Percentiles rank a stretch among this genome's conserved stretches.
phyloP scores from a whole-genome alignment of 2,329 filamentous ascomycete genomes.

The Fusarium haematococcum region DNA sequence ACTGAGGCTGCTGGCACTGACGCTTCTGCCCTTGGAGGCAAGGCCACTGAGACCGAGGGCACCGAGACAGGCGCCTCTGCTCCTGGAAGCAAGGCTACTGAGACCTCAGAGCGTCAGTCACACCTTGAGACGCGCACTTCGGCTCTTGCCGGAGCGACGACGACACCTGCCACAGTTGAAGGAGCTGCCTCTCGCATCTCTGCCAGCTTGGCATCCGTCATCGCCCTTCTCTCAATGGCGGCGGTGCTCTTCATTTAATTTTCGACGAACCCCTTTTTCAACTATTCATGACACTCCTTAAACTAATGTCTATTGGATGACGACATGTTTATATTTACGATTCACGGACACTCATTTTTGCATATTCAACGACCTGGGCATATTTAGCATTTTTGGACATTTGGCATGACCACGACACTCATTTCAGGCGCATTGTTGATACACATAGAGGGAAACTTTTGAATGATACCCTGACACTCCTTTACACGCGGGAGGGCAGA shows the following conservation, averaged over 20 bases:
- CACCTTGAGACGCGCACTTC: conserved; percentile 39
- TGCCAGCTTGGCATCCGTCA: conserved; percentile 25
- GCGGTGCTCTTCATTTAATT: conserved; percentile 38
- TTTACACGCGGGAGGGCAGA: conserved; percentile 22
- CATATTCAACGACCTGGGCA: conserved; percentile 1
- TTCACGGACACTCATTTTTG: conserved; percentile 37
- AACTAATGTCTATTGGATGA: conserved; percentile 34
- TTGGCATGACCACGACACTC: conserved; percentile 39
- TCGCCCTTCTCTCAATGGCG: conserved; percentile 37
- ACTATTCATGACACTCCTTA: conserved; percentile 44
- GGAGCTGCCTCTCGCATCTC: conserved; percentile 37
- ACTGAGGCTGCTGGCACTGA: neutral
- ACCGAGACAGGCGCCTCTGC: conserved; percentile 10
- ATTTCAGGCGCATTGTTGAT: conserved; percentile 37
- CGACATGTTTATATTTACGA: conserved; percentile 30
- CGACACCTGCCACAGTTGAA: conserved; percentile 31
- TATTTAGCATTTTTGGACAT: conserved; percentile 18
- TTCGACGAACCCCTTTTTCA: conserved; percentile 17
- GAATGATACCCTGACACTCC: conserved; percentile 44
- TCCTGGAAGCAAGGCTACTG: neutral
- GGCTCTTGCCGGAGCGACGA: conserved; percentile 10
- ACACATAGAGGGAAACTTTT: conserved; percentile 28
- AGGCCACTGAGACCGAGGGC: conserved; percentile 5
- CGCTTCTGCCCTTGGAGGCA: neutral
- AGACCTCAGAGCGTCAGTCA: conserved; percentile 18